Evolutionary conservation across 331 rosid species (phyloP), one percentile per base, ranked within the genome.

Genomic region (Phaseolus coccineus): DNA sequence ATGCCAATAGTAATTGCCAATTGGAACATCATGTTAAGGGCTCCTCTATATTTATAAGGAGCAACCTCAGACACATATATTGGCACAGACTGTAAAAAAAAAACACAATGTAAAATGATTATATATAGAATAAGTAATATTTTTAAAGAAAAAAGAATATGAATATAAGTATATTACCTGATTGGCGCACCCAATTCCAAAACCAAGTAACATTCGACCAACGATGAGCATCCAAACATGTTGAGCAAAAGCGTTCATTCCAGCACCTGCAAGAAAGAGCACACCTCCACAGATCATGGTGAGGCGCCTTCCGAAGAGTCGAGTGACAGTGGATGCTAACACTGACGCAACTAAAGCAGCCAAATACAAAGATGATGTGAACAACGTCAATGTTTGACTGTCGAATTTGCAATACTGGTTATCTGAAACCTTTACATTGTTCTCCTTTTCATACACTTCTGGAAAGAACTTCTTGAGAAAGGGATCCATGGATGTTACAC

Each of bases 401-500:
- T 89, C 69, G 28, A 83, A 89, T 67, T 77, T 89, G 10, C 90
- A 89, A 16, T 89, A 89, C 19, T 87, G 88, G 44, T 67, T 44
- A 1, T 75, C 81, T 0, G 87, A 69, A 0, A 77, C 62, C 33
- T 58, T 73, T 0, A 63, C 53, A 0, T 80, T 33, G 1, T 71
- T 44, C 30, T 89, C 80, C 25, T 85, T 74, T 10, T 2, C 0
- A 28, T 85, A 87, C 1, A 89, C 93, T 0, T 44, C 19, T 0
- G 91, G 88, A 2, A 89, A 87, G 27, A 89, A 87, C 31, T 85
- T 28, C 46, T 12, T 1, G 62, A 87, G 5, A 6, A 87, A 87
- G 0, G 87, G 77, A 16, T 89, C 88, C 89, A 87, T 89, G 0
- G 93, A 89, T 0, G 88, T 89, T 10, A 89, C 91, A 4, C 93